These are phyloP conservation scores for Nakazawaea wickerhamii DNA, from an alignment of 805 yeast genomes.

Conservation along the genomic window DNA sequence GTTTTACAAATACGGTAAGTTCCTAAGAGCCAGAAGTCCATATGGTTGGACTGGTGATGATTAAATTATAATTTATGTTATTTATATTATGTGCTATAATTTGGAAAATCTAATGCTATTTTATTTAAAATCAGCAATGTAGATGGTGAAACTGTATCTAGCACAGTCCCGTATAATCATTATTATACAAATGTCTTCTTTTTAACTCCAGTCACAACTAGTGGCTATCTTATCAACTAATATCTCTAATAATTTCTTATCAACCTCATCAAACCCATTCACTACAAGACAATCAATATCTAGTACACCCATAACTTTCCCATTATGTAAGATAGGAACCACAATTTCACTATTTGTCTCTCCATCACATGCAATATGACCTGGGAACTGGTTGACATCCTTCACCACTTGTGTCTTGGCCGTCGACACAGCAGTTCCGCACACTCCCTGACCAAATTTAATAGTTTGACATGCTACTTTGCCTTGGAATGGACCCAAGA, in stretches of 20 bases:
- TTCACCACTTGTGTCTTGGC: constrained; percentile 65
- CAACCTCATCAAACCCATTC: constrained; percentile 64
- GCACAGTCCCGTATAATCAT: too few species aligned
- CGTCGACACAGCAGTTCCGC: constrained; percentile 74
- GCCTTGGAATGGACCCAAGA: constrained; percentile 93
- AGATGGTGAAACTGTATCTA: too few species aligned
- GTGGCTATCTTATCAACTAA: constrained; percentile 48
- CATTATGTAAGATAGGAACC: constrained; percentile 58
- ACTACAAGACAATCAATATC: constrained; percentile 75
- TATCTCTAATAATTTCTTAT: constrained; percentile 51
- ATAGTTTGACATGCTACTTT: constrained; percentile 93
- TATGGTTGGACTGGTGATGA: constrained; percentile 34
- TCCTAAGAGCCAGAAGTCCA: constrained; percentile 38
- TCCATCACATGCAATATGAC: constrained; percentile 97
- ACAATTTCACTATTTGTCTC: constrained; percentile 92
- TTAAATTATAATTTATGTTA: not conserved
- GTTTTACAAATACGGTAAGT: constrained; percentile 44
- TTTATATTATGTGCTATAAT: too few species aligned
- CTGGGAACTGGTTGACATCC: constrained; percentile 75
- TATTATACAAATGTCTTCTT: too few species aligned
- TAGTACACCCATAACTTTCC: constrained; percentile 59
- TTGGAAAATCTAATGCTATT: not conserved
- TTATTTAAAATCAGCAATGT: too few species aligned
- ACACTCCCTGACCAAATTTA: constrained; percentile 77
- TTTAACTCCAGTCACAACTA: constrained; percentile 46